Conservation (phyloP, 2,329 filamentous ascomycete genomes). For the Zasmidium cellare region DNA sequence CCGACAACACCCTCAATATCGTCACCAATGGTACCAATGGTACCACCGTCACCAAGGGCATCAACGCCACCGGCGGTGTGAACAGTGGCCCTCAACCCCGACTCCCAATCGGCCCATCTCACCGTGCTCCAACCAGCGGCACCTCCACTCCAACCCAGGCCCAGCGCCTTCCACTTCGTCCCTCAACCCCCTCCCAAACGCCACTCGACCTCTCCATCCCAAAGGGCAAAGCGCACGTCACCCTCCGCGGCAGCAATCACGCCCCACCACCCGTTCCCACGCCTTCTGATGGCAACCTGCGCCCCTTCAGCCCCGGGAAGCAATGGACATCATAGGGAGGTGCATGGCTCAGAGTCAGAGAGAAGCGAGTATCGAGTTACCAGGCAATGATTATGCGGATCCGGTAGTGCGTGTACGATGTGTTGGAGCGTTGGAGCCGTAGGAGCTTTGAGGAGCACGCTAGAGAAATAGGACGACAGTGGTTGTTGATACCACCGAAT, state of each 20-base stretch:
- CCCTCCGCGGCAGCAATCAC: not conserved
- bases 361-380: not conserved
- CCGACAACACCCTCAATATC: no score
- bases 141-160: not conserved
- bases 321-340: constrained; percentile 15
- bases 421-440: no score
- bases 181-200: constrained; percentile 15
- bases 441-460: no score
- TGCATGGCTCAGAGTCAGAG: constrained; percentile 8
- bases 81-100: no score
- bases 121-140: no score
- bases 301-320: constrained; percentile 20
- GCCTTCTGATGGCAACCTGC: constrained; percentile 4
- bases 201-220: constrained; percentile 23
- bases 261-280: not conserved
- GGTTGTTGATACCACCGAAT: no score
- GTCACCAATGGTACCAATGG: not conserved
- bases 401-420: no score
- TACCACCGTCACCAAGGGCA: no score
- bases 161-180: constrained; percentile 20
- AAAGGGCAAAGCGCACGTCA: constrained; percentile 21
- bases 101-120: no score
- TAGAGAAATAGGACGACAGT: no score
- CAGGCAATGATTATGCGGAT: not conserved
- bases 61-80: no score